Percentiles rank a stretch among this genome's conserved stretches.
These are phyloP conservation scores for Brettanomyces naardenensis DNA, from an alignment of 805 yeast genomes.

Conservation along the genomic window DNA sequence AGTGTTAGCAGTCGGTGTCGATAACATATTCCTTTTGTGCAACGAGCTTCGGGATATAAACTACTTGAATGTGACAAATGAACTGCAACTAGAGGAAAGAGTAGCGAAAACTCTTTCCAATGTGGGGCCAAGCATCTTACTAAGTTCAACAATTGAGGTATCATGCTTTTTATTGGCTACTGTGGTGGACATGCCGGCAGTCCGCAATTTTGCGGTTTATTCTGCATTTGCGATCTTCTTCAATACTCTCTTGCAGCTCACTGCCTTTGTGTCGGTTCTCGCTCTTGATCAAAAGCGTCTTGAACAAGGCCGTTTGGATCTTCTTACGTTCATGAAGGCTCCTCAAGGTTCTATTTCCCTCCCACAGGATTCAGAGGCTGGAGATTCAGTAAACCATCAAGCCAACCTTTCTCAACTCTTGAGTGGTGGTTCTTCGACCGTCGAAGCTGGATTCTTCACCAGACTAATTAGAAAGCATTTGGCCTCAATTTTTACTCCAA, in stretches of 20 bases:
- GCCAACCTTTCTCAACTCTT: slow-evolving; percentile 19
- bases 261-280: slow-evolving; percentile 70
- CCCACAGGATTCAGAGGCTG: slow-evolving; percentile 7
- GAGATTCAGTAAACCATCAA: not conserved
- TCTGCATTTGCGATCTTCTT: slow-evolving; percentile 80
- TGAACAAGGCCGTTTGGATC: slow-evolving; percentile 53
- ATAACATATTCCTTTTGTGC: slow-evolving; percentile 79
- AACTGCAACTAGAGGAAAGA: slow-evolving; percentile 43
- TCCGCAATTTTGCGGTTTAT: slow-evolving; percentile 83
- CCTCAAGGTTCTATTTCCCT: slow-evolving; percentile 6
- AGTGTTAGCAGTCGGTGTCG: slow-evolving; percentile 89
- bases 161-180: slow-evolving; percentile 74
- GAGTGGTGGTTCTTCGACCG: slow-evolving; percentile 10
- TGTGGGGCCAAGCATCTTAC: slow-evolving; percentile 81
- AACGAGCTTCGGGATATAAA: slow-evolving; percentile 64
- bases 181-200: slow-evolving; percentile 91
- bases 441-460: slow-evolving; percentile 26
- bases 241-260: slow-evolving; percentile 72
- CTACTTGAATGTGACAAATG: slow-evolving; percentile 27
- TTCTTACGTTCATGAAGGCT: slow-evolving; percentile 45
- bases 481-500: slow-evolving; percentile 52
- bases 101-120: slow-evolving; percentile 58
- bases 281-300: slow-evolving; percentile 57
- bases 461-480: slow-evolving; percentile 37
- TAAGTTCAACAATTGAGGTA: slow-evolving; percentile 73